A percentile compares a stretch with the other conserved stretches of the same genome.
These are phyloP conservation scores for Hymenoscyphus repandus DNA, from an alignment of 2,329 filamentous ascomycete genomes.

Conservation along the genomic window DNA sequence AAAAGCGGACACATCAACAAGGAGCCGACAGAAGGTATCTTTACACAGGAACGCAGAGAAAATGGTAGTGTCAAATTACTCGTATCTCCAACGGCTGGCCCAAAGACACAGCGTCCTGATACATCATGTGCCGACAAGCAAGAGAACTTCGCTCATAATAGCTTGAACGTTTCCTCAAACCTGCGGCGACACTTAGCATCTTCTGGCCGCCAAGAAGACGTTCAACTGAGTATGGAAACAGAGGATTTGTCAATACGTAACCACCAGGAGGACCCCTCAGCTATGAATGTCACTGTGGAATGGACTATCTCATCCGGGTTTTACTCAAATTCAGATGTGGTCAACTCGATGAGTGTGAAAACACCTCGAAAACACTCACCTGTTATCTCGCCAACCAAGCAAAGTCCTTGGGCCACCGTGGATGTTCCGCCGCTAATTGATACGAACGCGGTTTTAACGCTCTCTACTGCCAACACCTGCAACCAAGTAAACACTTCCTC, in stretches of 20 bases:
- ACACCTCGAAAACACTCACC: constrained; percentile 1
- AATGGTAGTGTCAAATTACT: background rate
- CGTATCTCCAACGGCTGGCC: no score
- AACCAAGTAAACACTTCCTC: background rate
- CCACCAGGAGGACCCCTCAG: no score
- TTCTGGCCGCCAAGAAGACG: no score
- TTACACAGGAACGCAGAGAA: background rate
- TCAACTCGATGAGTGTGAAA: background rate
- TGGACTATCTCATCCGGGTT: background rate
- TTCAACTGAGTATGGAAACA: no score
- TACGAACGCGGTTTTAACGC: background rate
- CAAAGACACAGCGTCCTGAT: no score
- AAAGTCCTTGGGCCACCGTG: constrained; percentile 6
- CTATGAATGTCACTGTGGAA: no score
- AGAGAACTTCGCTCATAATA: no score
- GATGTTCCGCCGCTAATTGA: background rate
- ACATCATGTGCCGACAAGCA: no score
- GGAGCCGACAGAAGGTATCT: background rate
- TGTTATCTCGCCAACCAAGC: constrained; percentile 1
- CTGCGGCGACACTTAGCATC: no score
- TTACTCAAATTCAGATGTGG: background rate
- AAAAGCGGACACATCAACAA: background rate
- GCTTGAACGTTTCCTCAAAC: no score
- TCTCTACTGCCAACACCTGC: background rate
- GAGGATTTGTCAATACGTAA: no score